Evolutionary conservation across 495 filamentous ascomycete genomes (phyloP).

Genomic region (Glutinoglossum americanum): DNA sequence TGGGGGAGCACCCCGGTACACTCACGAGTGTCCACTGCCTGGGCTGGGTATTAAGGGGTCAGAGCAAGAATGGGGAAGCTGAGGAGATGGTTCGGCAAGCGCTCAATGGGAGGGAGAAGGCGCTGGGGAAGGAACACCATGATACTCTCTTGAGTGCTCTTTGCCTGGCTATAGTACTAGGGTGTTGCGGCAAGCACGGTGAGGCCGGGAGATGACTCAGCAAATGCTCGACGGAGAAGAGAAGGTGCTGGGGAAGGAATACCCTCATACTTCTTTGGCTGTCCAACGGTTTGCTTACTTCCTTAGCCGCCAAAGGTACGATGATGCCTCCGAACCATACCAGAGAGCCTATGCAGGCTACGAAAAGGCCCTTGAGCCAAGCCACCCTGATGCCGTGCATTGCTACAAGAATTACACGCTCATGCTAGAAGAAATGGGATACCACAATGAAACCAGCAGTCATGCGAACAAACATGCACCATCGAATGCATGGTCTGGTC

Average conservation of each 20-base stretch:
- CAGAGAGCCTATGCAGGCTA: too few species aligned
- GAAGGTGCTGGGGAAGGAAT: slow-evolving; percentile 2
- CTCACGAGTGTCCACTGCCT: neutral
- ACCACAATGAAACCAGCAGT: too few species aligned
- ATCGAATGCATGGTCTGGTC: too few species aligned
- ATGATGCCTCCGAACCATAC: too few species aligned
- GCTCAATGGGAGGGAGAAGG: neutral
- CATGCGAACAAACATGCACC: too few species aligned
- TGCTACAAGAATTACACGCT: too few species aligned
- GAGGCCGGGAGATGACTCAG: neutral
- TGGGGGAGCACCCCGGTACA: neutral
- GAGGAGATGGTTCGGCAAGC: neutral
- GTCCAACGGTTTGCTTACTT: neutral
- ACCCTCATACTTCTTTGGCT: neutral
- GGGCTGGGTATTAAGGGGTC: neutral
- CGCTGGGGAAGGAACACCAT: neutral
- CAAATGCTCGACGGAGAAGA: neutral
- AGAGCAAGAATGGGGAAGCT: neutral
- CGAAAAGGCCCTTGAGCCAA: too few species aligned
- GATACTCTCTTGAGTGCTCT: neutral
- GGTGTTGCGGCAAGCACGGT: neutral
- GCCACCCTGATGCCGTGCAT: too few species aligned
- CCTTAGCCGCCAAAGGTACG: too few species aligned
- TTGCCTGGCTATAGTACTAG: too few species aligned
- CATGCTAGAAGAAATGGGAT: too few species aligned